phyloP scores from a whole-genome alignment of 164 flowering plant species.

The Umbellularia californica region DNA sequence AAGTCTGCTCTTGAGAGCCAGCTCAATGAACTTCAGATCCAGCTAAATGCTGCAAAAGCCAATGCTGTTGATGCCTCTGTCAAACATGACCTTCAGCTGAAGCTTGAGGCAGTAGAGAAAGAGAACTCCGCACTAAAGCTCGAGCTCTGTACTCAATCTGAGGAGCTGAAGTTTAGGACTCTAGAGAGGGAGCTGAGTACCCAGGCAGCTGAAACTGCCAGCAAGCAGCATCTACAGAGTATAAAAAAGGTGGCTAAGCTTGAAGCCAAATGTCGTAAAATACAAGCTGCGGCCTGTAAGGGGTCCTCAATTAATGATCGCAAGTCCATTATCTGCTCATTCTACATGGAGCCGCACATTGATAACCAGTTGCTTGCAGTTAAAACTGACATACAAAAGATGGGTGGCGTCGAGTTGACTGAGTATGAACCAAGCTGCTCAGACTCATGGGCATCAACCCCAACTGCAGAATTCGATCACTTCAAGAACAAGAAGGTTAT shows the following conservation, averaged over 20 bases:
- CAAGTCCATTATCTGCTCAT: constrained; percentile 39
- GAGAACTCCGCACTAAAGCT: constrained; percentile 55
- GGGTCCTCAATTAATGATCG: constrained; percentile 36
- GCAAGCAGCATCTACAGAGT: constrained; percentile 84
- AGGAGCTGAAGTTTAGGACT: constrained; percentile 64
- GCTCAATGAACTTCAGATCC: constrained; percentile 44
- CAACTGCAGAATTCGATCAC: constrained; percentile 62
- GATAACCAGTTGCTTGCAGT: constrained; percentile 49
- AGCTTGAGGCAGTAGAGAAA: constrained; percentile 49
- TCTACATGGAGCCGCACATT: constrained; percentile 54
- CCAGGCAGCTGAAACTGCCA: constrained; percentile 83
- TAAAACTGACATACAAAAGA: constrained; percentile 34
- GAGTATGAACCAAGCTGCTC: constrained; percentile 38
- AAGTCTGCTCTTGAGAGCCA: constrained; percentile 57
- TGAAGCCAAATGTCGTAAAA: constrained; percentile 79
- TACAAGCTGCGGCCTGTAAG: constrained; percentile 41
- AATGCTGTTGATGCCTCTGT: constrained; percentile 19
- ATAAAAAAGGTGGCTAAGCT: constrained; percentile 75
- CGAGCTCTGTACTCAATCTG: constrained; percentile 43
- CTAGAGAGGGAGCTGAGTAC: constrained; percentile 89
- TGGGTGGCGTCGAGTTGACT: constrained; percentile 26
- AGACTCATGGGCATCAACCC: constrained; percentile 65
- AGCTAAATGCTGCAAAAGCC: constrained; percentile 37
- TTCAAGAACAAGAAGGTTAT: constrained; percentile 46
- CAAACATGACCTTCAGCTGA: constrained; percentile 28